Percentiles rank a stretch among this genome's conserved stretches.
These are phyloP conservation scores for Aspergillus intermedius DNA, from an alignment of 2,329 filamentous ascomycete species.

Conservation along the genomic window DNA sequence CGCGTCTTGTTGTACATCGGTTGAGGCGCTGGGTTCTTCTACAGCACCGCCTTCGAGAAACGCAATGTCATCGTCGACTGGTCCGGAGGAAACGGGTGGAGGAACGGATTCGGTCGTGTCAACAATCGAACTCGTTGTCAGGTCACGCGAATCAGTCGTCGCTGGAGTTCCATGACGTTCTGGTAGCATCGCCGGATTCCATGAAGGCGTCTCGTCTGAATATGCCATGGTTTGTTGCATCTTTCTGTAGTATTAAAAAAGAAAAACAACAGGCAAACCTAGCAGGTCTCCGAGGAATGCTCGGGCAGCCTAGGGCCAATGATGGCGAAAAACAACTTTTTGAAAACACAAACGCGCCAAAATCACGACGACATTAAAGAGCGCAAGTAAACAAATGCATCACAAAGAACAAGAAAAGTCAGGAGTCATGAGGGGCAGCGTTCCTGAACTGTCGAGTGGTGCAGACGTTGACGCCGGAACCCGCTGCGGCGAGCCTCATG, in stretches of 20 bases:
- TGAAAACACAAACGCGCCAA: background rate
- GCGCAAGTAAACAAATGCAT: slow-evolving; percentile 1
- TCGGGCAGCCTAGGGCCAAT: slow-evolving; percentile 15
- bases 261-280: slow-evolving; percentile 11
- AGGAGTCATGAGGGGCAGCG: slow-evolving; percentile 3
- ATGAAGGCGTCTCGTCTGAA: slow-evolving; percentile 22
- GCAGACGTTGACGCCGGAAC: slow-evolving; percentile 1
- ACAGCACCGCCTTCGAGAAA: background rate
- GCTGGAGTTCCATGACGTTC: slow-evolving; percentile 24
- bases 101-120: background rate
- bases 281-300: slow-evolving; percentile 23
- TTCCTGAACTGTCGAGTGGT: background rate
- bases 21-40: background rate
- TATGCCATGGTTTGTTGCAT: slow-evolving; percentile 19
- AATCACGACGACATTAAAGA: slow-evolving; percentile 8
- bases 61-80: background rate
- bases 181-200: slow-evolving; percentile 52
- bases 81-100: background rate
- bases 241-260: slow-evolving; percentile 2
- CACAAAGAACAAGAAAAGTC: background rate
- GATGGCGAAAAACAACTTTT: slow-evolving; percentile 9
- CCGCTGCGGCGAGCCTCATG: background rate
- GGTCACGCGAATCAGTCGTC: slow-evolving; percentile 11
- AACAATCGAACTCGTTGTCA: slow-evolving; percentile 3
- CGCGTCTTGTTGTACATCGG: background rate